Evolutionary conservation across 805 yeast species (phyloP), one percentile per base, ranked within the genome.

Genomic region (Starmerella khaoyaiensis): DNA sequence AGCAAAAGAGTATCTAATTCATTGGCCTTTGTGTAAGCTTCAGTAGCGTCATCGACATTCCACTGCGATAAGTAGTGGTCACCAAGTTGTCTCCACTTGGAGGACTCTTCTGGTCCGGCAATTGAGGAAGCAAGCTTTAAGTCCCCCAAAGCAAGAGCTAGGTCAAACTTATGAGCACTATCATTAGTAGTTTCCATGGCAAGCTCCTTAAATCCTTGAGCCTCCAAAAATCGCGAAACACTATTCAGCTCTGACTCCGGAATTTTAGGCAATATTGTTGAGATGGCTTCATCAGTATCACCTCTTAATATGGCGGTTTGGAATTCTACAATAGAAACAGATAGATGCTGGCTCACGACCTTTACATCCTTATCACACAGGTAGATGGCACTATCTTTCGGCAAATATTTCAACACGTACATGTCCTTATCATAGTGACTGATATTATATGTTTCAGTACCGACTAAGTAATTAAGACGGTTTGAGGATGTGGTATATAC

Each of bases 271-370:
- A 71, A 60, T 40, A 79, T 63, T 40, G 72, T 76, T 14, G 40
- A 31, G 21, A 31, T 34, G 6, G 93, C 83, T 47, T 74, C 79
- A 46, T 84, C 94, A 49, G 86, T 62, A 55, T 93, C 97, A 35
- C 96, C 96, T 57, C 98, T 77, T 60, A 87, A 68, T 3, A 87
- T 94, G 40, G 86, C 73, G 1, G 99, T 90, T 66, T 90, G 97
- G 63, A 84, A 86, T 64, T 87, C 97, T 47, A 90, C 69, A 4
- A 90, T 94, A 8, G 84, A 72, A 24, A 87, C 62, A 24, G 94
- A 81, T 35, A 90, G 69, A 53, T 69, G 74, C 66, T 86, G 84
- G 17, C 93, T 73, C 28, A 78, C 64, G 33, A 90, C 77, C 47
- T 79, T 78, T 54, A 84, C 71, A 44, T 87, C 84, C 62, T 84